Evolutionary conservation across 164 flowering plant species (phyloP).

Genomic region (Umbilicus rupestris): DNA sequence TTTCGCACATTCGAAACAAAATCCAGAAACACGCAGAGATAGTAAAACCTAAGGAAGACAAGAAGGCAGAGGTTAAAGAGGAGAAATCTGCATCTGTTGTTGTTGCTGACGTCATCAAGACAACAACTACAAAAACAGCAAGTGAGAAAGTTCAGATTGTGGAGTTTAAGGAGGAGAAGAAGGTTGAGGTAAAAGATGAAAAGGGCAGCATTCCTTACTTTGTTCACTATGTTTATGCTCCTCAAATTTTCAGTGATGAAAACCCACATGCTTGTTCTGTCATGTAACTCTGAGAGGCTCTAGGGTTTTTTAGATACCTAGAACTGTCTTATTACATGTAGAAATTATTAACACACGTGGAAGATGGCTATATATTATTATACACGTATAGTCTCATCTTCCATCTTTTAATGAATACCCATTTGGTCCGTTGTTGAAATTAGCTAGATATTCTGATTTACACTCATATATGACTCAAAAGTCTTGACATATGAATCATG

Average conservation of each 20-base stretch:
- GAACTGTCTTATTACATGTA: neutral
- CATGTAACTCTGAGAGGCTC: constrained; percentile 17
- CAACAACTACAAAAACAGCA: no score
- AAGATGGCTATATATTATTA: neutral
- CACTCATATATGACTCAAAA: no score
- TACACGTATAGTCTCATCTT: neutral
- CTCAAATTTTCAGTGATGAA: constrained; percentile 73
- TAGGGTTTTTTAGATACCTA: neutral
- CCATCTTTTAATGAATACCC: no score
- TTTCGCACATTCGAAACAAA: constrained; percentile 33
- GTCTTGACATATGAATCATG: no score
- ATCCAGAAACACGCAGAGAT: constrained; percentile 60
- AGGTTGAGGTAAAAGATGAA: constrained; percentile 24
- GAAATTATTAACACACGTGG: neutral
- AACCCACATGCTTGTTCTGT: constrained; percentile 67
- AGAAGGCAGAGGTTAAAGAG: constrained; percentile 15
- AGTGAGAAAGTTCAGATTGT: neutral
- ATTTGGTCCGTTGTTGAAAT: no score
- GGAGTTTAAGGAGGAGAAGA: constrained; percentile 21
- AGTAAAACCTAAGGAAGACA: constrained; percentile 19
- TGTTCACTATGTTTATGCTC: constrained; percentile 61
- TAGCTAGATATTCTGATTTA: no score
- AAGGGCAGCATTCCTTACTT: constrained; percentile 35
- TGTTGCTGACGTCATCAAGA: no score
- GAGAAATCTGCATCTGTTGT: neutral